Base-by-base conservation (phyloP, 352 stramenopile genomes). In the Thraustotheca clavata region DNA sequence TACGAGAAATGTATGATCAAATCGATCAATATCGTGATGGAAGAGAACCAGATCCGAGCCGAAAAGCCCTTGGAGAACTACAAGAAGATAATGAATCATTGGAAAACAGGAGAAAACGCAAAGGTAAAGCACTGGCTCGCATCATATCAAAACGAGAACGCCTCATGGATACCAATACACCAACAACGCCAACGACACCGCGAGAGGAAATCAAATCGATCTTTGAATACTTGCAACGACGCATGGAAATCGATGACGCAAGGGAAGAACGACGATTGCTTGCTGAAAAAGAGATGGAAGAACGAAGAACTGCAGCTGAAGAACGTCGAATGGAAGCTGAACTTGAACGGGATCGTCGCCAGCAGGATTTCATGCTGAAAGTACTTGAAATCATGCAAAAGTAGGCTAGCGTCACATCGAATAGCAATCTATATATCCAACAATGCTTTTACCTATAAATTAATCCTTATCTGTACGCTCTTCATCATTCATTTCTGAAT, bases 351-450 rank as follows among this genome's bases (percentile, higher is more conserved):
- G 57, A 65, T 32, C 36, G 40, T n/a, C 57, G 26, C 16, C 36
- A 54, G 24, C 57, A 65, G 41, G 57, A 65, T 16, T 65, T 65
- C 38, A 65, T 65, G 57, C 12, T 65, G 1, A 50, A 49, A 18
- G 57, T 65, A 29, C 57, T 65, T 34, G 33, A 54, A n/a, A 36
- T 65, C 33, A 65, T 65, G 40, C 43, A 65, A 54, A 50, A 49
- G 54, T 33, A 14, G 33, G 7, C 14, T 14, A 14, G n/a, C n/a
- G n/a, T n/a, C n/a, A n/a, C n/a, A n/a, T n/a, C n/a, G n/a, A n/a
- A n/a, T n/a, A n/a, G n/a, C n/a, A n/a, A n/a, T n/a, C n/a, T n/a
- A n/a, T n/a, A n/a, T n/a, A n/a, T n/a, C n/a, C n/a, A n/a, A n/a
- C n/a, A n/a, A n/a, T n/a, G n/a, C n/a, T n/a, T n/a, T n/a, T n/a